A percentile compares a stretch with the other conserved stretches of the same genome.
Evolutionary conservation across 305 asterid genomes (phyloP).

Genomic region (Caryopteris hybrid): DNA sequence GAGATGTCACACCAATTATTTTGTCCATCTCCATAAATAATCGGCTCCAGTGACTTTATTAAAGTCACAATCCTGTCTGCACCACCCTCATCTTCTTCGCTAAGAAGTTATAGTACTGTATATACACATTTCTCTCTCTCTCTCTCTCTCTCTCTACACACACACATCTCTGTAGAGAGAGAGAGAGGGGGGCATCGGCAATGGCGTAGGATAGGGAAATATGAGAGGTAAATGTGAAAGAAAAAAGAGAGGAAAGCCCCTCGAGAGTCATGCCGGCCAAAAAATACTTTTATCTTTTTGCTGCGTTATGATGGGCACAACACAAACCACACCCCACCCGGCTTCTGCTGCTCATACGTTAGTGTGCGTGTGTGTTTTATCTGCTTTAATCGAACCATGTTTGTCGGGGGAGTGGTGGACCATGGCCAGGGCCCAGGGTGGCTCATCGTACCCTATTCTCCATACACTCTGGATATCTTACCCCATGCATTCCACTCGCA

Average conservation of each 20-base stretch:
- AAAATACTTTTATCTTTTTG: too few species aligned
- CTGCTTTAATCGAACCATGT: conserved; percentile 39
- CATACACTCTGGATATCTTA: too few species aligned
- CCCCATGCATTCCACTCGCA: too few species aligned
- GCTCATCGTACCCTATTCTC: conserved; percentile 29
- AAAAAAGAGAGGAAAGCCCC: too few species aligned
- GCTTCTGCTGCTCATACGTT: background rate
- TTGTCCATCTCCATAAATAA: conserved; percentile 2
- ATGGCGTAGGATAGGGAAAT: conserved; percentile 10
- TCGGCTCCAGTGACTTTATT: background rate
- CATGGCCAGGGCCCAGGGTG: conserved; percentile 17
- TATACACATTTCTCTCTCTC: too few species aligned
- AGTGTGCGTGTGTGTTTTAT: conserved; percentile 9
- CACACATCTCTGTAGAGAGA: background rate
- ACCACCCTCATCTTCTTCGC: background rate
- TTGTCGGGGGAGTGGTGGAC: conserved; percentile 38
- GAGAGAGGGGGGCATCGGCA: background rate
- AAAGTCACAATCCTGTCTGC: background rate
- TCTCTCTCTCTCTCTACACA: too few species aligned
- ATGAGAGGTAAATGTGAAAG: too few species aligned
- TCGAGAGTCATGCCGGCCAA: conserved; percentile 13
- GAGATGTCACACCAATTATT: conserved; percentile 12
- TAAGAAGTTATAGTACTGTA: too few species aligned
- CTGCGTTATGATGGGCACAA: too few species aligned
- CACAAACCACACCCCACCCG: background rate